Evolutionary conservation across 148 eudicot species (phyloP).

Genomic region (Dianthus caryophyllus): DNA sequence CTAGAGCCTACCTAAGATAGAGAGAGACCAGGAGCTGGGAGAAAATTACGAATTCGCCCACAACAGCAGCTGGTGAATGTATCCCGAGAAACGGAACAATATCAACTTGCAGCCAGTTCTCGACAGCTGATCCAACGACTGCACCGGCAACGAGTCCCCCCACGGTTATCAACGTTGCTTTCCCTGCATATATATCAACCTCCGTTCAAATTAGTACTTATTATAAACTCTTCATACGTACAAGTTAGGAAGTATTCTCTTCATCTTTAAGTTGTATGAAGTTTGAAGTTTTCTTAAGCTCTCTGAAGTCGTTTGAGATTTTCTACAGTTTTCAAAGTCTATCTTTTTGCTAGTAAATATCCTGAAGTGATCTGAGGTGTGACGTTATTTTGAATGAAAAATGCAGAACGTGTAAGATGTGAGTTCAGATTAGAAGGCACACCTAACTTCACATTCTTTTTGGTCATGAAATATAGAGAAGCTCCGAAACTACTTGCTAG

Average conservation of each 20-base stretch:
- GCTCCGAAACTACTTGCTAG: slow-evolving; percentile 94
- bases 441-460: slow-evolving; percentile 84
- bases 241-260: neutral
- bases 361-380: too few species aligned
- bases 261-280: too few species aligned
- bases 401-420: neutral
- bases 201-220: neutral
- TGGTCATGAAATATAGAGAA: slow-evolving; percentile 90
- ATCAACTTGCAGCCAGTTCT: slow-evolving; percentile 97
- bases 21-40: slow-evolving; percentile 87
- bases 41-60: slow-evolving; percentile 78
- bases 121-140: slow-evolving; percentile 90
- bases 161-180: slow-evolving; percentile 77
- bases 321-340: too few species aligned
- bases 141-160: slow-evolving; percentile 95
- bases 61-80: slow-evolving; percentile 82
- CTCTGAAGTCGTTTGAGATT: too few species aligned
- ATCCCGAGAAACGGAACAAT: slow-evolving; percentile 91
- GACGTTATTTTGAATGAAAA: too few species aligned
- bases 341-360: too few species aligned
- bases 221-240: neutral
- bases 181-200: slow-evolving; percentile 51
- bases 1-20: slow-evolving; percentile 59
- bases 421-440: slow-evolving; percentile 24
- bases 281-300: too few species aligned